Evolutionary conservation across 257 asterid species (phyloP).

Genomic region (Fraxinus pennsylvanica): DNA sequence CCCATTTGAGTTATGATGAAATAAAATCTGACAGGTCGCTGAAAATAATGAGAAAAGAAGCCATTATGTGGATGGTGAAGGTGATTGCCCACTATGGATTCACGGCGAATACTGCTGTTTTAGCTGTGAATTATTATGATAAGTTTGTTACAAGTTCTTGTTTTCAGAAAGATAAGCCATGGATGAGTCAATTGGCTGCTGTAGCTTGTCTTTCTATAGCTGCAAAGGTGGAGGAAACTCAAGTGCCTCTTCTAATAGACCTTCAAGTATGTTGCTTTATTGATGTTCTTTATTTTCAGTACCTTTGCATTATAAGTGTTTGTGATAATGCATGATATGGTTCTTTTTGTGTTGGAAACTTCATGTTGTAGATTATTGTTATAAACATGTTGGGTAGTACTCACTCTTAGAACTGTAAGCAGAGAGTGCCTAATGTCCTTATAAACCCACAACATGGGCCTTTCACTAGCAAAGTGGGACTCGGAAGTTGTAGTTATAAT

Average conservation of each 20-base stretch:
- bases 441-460: background rate
- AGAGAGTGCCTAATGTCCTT: too few species aligned
- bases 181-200: slow-evolving; percentile 53
- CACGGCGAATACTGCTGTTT: slow-evolving; percentile 37
- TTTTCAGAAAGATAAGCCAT: slow-evolving; percentile 51
- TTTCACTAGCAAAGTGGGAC: background rate
- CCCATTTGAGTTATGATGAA: slow-evolving; percentile 16
- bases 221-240: slow-evolving; percentile 54
- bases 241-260: slow-evolving; percentile 51
- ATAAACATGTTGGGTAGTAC: background rate
- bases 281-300: background rate
- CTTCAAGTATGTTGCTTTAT: slow-evolving; percentile 43
- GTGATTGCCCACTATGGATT: slow-evolving; percentile 44
- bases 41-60: slow-evolving; percentile 35
- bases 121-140: slow-evolving; percentile 46
- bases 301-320: slow-evolving; percentile 14
- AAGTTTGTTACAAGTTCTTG: slow-evolving; percentile 35
- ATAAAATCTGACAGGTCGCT: slow-evolving; percentile 25
- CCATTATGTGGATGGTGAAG: slow-evolving; percentile 42
- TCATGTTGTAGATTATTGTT: background rate
- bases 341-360: background rate
- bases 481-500: background rate
- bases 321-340: slow-evolving; percentile 14
- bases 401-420: background rate
- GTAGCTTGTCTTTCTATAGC: slow-evolving; percentile 56